Evolutionary conservation across 139 green algal genomes (phyloP), one percentile per base, ranked within the genome.

Genomic region (Tetratostichococcus sp.): DNA sequence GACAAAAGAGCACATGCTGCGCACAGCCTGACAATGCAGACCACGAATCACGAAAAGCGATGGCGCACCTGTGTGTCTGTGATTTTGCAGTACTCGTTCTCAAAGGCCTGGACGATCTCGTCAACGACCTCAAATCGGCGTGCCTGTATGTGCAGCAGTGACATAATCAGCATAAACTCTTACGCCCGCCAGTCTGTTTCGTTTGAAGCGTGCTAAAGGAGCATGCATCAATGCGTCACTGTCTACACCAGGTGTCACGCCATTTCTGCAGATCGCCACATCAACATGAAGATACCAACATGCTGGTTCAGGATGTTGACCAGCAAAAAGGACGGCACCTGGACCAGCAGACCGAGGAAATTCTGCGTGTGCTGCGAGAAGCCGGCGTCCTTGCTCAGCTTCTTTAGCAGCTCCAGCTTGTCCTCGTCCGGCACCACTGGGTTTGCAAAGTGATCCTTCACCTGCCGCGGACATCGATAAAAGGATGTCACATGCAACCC

Each of bases 281-380:
- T n/a, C n/a, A n/a, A n/a, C n/a, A n/a, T n/a, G n/a, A n/a, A n/a
- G n/a, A n/a, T n/a, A n/a, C n/a, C n/a, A n/a, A n/a, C n/a, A n/a
- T n/a, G n/a, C n/a, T n/a, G n/a, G n/a, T n/a, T n/a, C n/a, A n/a
- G n/a, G n/a, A n/a, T n/a, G n/a, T n/a, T n/a, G n/a, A n/a, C n/a
- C n/a, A n/a, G n/a, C n/a, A n/a, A n/a, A n/a, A n/a, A n/a, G 39
- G 39, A 50, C 39, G 11, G 39, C 11, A 50, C 39, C 39, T 97
- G 89, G 21, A 99, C 81, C 66, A 99, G 82, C 74, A 99, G 81
- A 79, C 93, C 91, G n/a, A 99, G 81, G 83, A 98, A 99, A 91
- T 97, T 98, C 73, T 82, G 70, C 43, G 95, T 99, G 86, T 93
- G 92, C 59, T 90, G 42, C 79, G 85, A 85, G 69, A 96, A 93